Conservation (phyloP, 345 rosid species). For the Salix koriyanagi region DNA sequence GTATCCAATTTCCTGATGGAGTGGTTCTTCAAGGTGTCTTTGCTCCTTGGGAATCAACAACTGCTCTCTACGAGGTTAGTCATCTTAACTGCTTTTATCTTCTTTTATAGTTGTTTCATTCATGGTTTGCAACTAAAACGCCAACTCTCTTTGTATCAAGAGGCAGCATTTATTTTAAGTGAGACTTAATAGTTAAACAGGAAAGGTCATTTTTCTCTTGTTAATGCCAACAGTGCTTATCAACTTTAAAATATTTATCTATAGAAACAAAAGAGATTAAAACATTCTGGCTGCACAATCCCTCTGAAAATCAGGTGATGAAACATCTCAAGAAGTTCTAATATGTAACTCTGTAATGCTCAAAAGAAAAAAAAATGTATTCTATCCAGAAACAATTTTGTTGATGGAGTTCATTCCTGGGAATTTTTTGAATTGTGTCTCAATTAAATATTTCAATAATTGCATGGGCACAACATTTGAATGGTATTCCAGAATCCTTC, state of each 20-base stretch:
- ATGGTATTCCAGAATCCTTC: neutral
- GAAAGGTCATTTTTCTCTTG: too few relatives aligned
- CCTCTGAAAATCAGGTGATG: too few relatives aligned
- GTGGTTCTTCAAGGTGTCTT: conserved; percentile 90
- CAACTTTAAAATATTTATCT: neutral
- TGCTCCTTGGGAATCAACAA: conserved; percentile 83
- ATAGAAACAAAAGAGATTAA: neutral
- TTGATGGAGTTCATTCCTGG: neutral
- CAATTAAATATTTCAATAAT: neutral
- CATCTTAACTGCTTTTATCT: neutral
- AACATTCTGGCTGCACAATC: too few relatives aligned
- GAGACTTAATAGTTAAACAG: too few relatives aligned
- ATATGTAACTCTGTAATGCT: neutral
- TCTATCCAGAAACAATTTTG: neutral
- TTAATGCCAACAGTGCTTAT: neutral
- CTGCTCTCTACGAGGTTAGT: conserved; percentile 74
- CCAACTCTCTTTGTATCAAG: too few relatives aligned
- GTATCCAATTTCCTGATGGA: conserved; percentile 88
- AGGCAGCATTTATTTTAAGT: too few relatives aligned
- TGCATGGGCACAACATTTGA: neutral
- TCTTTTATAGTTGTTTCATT: neutral
- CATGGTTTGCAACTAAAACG: neutral
- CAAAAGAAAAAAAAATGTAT: neutral
- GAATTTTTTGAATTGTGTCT: neutral
- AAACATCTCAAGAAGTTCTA: neutral